Evolutionary conservation across 2,329 filamentous ascomycete genomes (phyloP).

Genomic region (Xylaria digitata): DNA sequence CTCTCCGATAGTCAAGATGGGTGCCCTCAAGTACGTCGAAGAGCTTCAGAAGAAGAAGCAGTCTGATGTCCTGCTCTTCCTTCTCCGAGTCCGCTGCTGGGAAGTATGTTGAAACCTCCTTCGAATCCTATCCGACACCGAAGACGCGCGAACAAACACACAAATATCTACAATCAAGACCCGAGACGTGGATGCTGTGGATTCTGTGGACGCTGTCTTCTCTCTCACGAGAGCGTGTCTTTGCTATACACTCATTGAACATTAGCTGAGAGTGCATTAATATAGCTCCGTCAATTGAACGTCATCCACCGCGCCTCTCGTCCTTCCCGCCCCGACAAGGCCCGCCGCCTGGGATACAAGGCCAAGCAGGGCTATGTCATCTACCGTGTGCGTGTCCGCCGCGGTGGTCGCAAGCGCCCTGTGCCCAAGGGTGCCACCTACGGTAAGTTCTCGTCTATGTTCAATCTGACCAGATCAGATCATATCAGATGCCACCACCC

Average conservation of each 20-base stretch:
- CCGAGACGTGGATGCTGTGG: slow-evolving; percentile 51
- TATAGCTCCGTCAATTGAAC: slow-evolving; percentile 99
- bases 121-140: slow-evolving; percentile 44
- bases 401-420: slow-evolving; percentile 98
- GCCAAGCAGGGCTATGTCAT: slow-evolving; percentile 99
- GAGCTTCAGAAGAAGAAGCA: slow-evolving; percentile 99
- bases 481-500: neutral
- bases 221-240: slow-evolving; percentile 60
- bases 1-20: slow-evolving; percentile 77
- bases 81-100: slow-evolving; percentile 99
- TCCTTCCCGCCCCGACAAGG: slow-evolving; percentile 99
- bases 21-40: slow-evolving; percentile 99
- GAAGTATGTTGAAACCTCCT: slow-evolving; percentile 78
- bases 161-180: slow-evolving; percentile 46
- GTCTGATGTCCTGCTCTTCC: slow-evolving; percentile 99
- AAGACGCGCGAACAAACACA: slow-evolving; percentile 45
- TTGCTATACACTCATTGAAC: slow-evolving; percentile 99
- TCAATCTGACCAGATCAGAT: neutral
- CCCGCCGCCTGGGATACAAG: slow-evolving; percentile 99
- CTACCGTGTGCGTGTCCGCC: slow-evolving; percentile 98
- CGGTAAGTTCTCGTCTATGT: slow-evolving; percentile 69
- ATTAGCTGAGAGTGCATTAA: slow-evolving; percentile 99
- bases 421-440: slow-evolving; percentile 98
- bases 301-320: slow-evolving; percentile 99
- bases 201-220: slow-evolving; percentile 52